Conservation (phyloP, 2,329 filamentous ascomycete genomes). For the Xylariaceae sp. region DNA sequence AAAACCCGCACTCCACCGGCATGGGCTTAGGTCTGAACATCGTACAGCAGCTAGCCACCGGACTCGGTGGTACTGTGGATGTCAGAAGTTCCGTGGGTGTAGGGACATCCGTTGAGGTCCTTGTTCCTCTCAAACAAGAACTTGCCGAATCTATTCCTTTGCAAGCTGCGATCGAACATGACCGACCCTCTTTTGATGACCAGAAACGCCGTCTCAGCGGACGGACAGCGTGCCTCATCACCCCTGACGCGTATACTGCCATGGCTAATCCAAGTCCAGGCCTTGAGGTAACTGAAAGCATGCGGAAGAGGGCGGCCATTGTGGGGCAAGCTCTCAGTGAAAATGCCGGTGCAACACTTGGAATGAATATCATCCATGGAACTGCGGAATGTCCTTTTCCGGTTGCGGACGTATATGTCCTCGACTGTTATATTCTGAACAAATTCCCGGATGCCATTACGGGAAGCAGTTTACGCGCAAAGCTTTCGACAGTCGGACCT, state of each 20-base stretch:
- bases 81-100: neutral
- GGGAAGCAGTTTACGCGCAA: neutral
- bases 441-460: neutral
- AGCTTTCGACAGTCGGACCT: neutral
- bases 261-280: neutral
- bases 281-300: neutral
- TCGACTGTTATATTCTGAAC: neutral
- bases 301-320: neutral
- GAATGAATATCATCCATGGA: neutral
- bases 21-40: neutral
- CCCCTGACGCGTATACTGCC: neutral
- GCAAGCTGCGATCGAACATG: neutral
- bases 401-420: neutral
- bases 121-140: neutral
- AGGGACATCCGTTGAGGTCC: neutral
- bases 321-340: neutral
- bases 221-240: neutral
- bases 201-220: neutral
- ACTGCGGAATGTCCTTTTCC: neutral
- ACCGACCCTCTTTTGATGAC: neutral
- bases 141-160: neutral
- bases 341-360: neutral
- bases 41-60: neutral
- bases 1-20: neutral
- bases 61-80: neutral